Evolutionary conservation across 2,329 filamentous ascomycete genomes (phyloP).

Genomic region (Pestalotiopsis sp.): DNA sequence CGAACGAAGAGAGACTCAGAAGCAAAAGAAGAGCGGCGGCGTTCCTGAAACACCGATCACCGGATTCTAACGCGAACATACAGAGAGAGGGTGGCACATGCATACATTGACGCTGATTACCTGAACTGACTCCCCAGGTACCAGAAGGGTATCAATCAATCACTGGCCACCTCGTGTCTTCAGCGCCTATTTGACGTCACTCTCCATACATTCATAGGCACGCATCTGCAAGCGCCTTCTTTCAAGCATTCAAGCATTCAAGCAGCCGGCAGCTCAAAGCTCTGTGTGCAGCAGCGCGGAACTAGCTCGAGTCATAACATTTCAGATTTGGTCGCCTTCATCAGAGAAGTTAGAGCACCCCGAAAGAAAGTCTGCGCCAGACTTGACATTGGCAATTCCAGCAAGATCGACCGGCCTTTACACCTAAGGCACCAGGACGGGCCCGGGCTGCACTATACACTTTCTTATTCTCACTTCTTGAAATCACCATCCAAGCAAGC

Average conservation of each 20-base stretch:
- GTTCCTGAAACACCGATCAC: conserved; percentile 10
- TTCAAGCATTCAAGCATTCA: neutral
- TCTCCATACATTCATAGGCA: neutral
- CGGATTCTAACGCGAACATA: neutral
- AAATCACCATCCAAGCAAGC: neutral
- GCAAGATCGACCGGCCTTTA: neutral
- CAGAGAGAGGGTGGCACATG: neutral
- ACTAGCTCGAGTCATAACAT: neutral
- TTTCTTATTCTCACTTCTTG: neutral
- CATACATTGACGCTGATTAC: neutral
- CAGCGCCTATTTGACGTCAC: neutral
- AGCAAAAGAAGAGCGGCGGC: neutral
- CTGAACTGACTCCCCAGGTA: neutral
- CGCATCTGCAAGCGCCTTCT: neutral
- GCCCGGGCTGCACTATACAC: neutral
- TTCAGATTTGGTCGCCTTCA: neutral
- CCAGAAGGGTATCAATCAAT: neutral
- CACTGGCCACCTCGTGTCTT: neutral
- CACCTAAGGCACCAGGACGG: neutral
- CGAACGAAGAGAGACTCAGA: neutral
- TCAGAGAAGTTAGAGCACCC: neutral
- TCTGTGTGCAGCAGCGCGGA: neutral
- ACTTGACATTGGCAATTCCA: neutral
- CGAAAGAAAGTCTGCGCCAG: neutral
- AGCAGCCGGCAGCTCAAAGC: neutral